Percentiles rank a stretch among this genome's conserved stretches.
These are phyloP conservation scores for Fusarium redolens DNA, from an alignment of 2,329 filamentous ascomycete genomes.

Conservation along the genomic window DNA sequence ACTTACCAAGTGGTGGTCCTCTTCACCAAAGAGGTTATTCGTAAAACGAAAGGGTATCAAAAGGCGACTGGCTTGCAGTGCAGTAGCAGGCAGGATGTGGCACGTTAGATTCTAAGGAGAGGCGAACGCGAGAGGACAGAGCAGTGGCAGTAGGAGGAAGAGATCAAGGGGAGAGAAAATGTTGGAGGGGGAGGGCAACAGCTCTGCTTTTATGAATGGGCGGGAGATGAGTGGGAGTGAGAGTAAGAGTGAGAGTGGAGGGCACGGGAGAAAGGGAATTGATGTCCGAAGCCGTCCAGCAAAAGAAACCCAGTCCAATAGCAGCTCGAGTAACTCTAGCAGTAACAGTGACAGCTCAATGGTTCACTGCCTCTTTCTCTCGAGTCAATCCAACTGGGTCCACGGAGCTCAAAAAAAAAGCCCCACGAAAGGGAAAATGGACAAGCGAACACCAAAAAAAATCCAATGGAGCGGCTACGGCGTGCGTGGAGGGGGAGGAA, in stretches of 20 bases:
- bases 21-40: constrained; percentile 34
- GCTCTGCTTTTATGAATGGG: constrained; percentile 43
- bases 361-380: constrained; percentile 23
- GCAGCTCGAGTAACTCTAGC: constrained; percentile 20
- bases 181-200: constrained; percentile 36
- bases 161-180: constrained; percentile 16
- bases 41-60: constrained; percentile 40
- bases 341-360: constrained; percentile 10
- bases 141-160: constrained; percentile 29
- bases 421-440: constrained; percentile 36
- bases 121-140: constrained; percentile 44
- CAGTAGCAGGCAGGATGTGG: constrained; percentile 30
- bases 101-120: constrained; percentile 37
- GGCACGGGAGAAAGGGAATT: constrained; percentile 25
- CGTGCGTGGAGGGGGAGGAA: constrained; percentile 20
- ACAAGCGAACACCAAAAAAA: constrained; percentile 25
- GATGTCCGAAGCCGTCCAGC: constrained; percentile 29
- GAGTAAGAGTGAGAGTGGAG: neutral
- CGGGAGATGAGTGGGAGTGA: constrained; percentile 1
- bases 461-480: constrained; percentile 44
- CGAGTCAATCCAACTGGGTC: constrained; percentile 39
- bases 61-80: constrained; percentile 45
- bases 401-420: constrained; percentile 24
- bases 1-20: constrained; percentile 45
- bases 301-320: constrained; percentile 20